Conservation (phyloP, 2,329 filamentous ascomycete genomes). For the Colletotrichum costaricense region DNA sequence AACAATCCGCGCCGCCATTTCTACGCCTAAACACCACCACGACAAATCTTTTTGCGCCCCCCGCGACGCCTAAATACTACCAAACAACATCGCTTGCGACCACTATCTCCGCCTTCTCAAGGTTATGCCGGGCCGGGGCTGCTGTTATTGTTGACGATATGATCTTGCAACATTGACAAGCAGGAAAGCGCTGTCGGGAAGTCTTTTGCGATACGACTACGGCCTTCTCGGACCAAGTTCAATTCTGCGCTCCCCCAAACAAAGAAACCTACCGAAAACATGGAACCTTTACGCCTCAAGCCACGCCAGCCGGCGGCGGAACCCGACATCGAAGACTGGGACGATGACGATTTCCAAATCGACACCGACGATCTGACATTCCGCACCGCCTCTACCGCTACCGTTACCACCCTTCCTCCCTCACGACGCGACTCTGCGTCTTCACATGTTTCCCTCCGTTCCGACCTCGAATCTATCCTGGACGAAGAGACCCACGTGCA, state of each 20-base stretch:
- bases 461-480: slow-evolving; percentile 80
- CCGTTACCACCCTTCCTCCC: slow-evolving; percentile 54
- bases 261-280: slow-evolving; percentile 43
- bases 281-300: slow-evolving; percentile 68
- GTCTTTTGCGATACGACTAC: slow-evolving; percentile 17
- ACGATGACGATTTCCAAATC: slow-evolving; percentile 80
- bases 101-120: background rate
- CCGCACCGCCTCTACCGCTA: slow-evolving; percentile 60
- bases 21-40: slow-evolving; percentile 26
- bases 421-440: slow-evolving; percentile 82
- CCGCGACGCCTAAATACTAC: slow-evolving; percentile 7
- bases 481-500: slow-evolving; percentile 90
- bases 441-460: slow-evolving; percentile 83
- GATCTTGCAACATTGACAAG: slow-evolving; percentile 37
- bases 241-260: slow-evolving; percentile 16
- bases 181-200: slow-evolving; percentile 35
- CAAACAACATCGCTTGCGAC: slow-evolving; percentile 15
- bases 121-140: slow-evolving; percentile 36
- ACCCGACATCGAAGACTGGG: slow-evolving; percentile 79
- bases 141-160: slow-evolving; percentile 38
- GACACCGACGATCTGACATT: slow-evolving; percentile 75
- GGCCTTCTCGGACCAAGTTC: slow-evolving; percentile 16
- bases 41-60: slow-evolving; percentile 11
- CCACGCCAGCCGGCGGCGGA: slow-evolving; percentile 62
- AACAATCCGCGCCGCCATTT: slow-evolving; percentile 32